phyloP scores from a whole-genome alignment of 441 rosid genomes.

The Adansonia gregorii region DNA sequence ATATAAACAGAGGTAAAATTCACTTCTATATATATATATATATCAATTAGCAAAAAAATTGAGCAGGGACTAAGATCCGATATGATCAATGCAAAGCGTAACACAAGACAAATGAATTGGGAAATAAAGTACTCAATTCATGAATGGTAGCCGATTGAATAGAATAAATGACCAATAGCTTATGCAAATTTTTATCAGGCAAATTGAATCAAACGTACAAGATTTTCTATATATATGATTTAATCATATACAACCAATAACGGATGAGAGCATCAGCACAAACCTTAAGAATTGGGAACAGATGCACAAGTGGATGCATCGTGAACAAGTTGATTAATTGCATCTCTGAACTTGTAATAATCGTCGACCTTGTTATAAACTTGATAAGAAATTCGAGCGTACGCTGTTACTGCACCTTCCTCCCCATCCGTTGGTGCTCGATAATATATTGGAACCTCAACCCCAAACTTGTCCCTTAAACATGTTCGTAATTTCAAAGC shows the following conservation, averaged over 20 bases:
- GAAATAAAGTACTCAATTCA: neutral
- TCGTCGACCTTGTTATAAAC: slow-evolving; percentile 79
- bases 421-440: slow-evolving; percentile 59
- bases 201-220: neutral
- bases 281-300: slow-evolving; percentile 55
- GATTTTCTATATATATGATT: too few species aligned
- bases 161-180: slow-evolving; percentile 3
- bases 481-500: slow-evolving; percentile 55
- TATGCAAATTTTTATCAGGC: neutral
- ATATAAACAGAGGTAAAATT: neutral
- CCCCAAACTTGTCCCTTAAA: slow-evolving; percentile 64
- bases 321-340: slow-evolving; percentile 49
- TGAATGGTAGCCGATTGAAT: neutral
- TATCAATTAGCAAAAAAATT: neutral
- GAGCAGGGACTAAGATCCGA: neutral
- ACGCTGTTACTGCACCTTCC: slow-evolving; percentile 55
- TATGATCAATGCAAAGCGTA: neutral
- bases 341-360: slow-evolving; percentile 72
- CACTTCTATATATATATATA: neutral
- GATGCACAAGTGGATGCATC: slow-evolving; percentile 61
- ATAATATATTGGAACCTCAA: slow-evolving; percentile 77
- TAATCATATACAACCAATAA: neutral
- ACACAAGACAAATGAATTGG: neutral
- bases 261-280: slow-evolving; percentile 20
- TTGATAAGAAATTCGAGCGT: slow-evolving; percentile 83